Evolutionary conservation across 2,329 filamentous ascomycete genomes (phyloP).

Genomic region (Nothopassalora personata): DNA sequence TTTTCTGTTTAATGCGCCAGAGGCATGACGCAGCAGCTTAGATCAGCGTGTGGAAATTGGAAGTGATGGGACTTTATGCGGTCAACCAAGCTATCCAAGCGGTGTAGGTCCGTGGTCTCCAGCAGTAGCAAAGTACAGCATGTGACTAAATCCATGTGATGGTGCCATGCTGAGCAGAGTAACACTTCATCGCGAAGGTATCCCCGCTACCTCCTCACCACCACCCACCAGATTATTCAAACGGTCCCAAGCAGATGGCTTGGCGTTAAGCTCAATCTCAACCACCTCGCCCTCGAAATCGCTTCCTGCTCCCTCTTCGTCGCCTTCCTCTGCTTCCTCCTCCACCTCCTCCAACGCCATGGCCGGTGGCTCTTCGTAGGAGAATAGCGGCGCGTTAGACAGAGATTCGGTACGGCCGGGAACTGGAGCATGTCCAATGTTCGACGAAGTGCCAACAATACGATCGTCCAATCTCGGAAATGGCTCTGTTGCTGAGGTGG

Average conservation of each 20-base stretch:
- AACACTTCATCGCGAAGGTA: too few species aligned
- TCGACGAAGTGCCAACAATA: not conserved
- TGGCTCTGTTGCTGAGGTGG: not conserved
- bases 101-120: too few species aligned
- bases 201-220: too few species aligned
- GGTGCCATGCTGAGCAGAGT: too few species aligned
- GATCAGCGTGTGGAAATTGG: too few species aligned
- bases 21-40: too few species aligned
- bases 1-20: too few species aligned
- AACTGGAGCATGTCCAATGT: not conserved
- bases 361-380: not conserved
- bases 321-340: not conserved
- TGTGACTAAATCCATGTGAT: too few species aligned
- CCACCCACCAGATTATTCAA: not conserved
- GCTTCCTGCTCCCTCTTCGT: not conserved
- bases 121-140: too few species aligned
- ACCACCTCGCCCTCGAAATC: slow-evolving; percentile 1
- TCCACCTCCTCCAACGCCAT: not conserved
- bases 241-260: slow-evolving; percentile 2
- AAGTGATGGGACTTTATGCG: too few species aligned
- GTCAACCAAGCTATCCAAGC: too few species aligned
- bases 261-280: slow-evolving; percentile 3
- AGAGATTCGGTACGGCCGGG: not conserved
- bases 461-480: not conserved
- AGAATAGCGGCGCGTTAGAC: not conserved